Percentiles rank a stretch among this genome's conserved stretches.
These are phyloP conservation scores for Fusarium succisae DNA, from an alignment of 2,329 filamentous ascomycete genomes.

Conservation along the genomic window DNA sequence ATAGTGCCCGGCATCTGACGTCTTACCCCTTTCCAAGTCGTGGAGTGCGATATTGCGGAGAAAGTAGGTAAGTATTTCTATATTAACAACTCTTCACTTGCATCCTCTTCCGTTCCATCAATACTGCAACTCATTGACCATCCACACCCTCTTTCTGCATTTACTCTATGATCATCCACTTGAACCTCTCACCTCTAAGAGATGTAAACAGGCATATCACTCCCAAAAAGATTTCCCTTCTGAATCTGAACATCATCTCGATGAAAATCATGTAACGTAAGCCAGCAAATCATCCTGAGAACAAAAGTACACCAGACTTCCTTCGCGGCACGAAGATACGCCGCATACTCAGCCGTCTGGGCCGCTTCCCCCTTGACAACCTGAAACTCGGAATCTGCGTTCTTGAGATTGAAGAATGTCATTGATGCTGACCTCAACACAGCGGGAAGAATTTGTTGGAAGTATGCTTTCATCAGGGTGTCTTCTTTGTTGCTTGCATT, in stretches of 20 bases:
- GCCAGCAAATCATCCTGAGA: constrained; percentile 16
- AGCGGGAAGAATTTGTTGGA: background rate
- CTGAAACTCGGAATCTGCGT: constrained; percentile 1
- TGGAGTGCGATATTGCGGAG: too few relatives aligned
- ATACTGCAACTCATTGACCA: background rate
- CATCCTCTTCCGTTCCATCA: background rate
- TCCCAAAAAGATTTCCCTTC: constrained; percentile 3
- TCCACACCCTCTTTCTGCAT: background rate
- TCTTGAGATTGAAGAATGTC: background rate
- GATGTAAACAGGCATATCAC: constrained; percentile 8
- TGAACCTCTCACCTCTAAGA: background rate
- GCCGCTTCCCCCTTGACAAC: background rate
- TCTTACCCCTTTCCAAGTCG: too few relatives aligned
- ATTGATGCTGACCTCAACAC: background rate
- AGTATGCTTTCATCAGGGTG: background rate
- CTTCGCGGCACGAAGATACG: background rate
- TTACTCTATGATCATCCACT: background rate
- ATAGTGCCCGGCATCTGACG: too few relatives aligned
- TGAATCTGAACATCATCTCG: constrained; percentile 2
- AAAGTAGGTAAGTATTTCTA: too few relatives aligned
- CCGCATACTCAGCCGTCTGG: background rate
- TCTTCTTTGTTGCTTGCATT: background rate
- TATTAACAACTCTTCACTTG: background rate
- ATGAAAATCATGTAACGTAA: constrained; percentile 9
- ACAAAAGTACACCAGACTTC: constrained; percentile 6